Evolutionary conservation across 2,329 filamentous ascomycete species (phyloP).

Genomic region (Penicillium olsonii): DNA sequence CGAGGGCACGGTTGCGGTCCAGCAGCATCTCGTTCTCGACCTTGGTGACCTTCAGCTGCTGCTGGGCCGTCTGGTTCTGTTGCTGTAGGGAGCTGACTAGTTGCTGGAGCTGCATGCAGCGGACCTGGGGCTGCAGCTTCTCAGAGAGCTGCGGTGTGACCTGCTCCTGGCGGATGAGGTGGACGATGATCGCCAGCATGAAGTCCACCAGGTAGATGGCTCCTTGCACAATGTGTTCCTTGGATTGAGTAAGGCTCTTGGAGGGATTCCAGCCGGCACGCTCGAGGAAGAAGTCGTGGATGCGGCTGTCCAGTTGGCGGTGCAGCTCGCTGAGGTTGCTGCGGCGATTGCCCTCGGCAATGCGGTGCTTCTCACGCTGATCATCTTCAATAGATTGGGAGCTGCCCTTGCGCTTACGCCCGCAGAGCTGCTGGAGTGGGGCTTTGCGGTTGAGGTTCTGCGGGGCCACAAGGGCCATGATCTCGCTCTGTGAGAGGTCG

Average conservation of each 20-base stretch:
- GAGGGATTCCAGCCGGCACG: conserved; percentile 43
- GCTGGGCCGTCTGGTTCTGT: conserved; percentile 37
- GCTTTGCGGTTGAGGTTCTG: conserved; percentile 41
- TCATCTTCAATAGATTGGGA: conserved; percentile 36
- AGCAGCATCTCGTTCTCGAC: conserved; percentile 38
- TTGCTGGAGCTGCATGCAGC: conserved; percentile 43
- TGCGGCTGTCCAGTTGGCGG: conserved; percentile 39
- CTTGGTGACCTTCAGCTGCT: conserved; percentile 36
- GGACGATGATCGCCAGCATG: conserved; percentile 39
- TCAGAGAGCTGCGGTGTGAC: conserved; percentile 38
- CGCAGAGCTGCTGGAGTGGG: conserved; percentile 42
- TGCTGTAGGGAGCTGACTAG: conserved; percentile 37
- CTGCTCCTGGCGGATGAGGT: conserved; percentile 39
- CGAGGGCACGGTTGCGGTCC: conserved; percentile 38
- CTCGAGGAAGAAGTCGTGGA: conserved; percentile 42
- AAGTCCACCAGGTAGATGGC: conserved; percentile 43
- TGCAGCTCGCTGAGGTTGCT: conserved; percentile 44
- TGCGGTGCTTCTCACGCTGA: conserved; percentile 43
- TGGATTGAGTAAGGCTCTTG: conserved; percentile 43
- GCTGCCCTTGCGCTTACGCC: conserved; percentile 42
- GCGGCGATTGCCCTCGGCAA: conserved; percentile 42
- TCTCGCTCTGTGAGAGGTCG: conserved; percentile 34
- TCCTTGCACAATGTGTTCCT: conserved; percentile 43
- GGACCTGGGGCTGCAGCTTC: conserved; percentile 40
- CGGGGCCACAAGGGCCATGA: conserved; percentile 38